Percentiles rank a stretch among this genome's conserved stretches.
phyloP scores from a whole-genome alignment of 129 eudicot species.

The Flaveria linearis region DNA sequence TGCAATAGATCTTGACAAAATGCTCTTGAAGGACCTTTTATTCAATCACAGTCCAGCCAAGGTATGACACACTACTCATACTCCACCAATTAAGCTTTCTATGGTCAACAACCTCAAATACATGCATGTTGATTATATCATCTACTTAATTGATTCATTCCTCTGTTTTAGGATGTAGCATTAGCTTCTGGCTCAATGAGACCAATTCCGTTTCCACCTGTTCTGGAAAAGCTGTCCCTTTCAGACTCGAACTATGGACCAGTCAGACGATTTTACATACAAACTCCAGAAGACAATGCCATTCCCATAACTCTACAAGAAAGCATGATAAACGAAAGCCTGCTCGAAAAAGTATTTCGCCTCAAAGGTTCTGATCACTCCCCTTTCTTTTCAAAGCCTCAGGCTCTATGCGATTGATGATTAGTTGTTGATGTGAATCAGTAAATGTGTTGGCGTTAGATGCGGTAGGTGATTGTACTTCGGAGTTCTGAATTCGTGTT shows the following conservation, averaged over 20 bases:
- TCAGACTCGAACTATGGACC: conserved; percentile 70
- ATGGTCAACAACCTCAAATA: background rate
- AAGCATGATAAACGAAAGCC: conserved; percentile 58
- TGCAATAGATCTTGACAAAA: conserved; percentile 85
- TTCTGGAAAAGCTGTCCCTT: conserved; percentile 78
- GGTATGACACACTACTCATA: conserved; percentile 41
- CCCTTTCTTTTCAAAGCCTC: conserved; percentile 96
- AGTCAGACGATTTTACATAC: conserved; percentile 79
- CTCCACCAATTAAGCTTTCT: background rate
- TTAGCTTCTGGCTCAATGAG: conserved; percentile 94
- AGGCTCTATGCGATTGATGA: conserved; percentile 61
- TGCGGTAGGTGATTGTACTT: too few relatives aligned
- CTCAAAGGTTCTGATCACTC: conserved; percentile 96
- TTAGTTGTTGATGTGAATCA: conserved; percentile 7
- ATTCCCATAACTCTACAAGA: conserved; percentile 65
- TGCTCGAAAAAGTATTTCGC: conserved; percentile 77
- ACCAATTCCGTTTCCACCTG: conserved; percentile 88
- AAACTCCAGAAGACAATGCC: conserved; percentile 87
- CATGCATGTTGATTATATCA: background rate
- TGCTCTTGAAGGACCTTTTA: conserved; percentile 71
- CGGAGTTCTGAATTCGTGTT: too few relatives aligned
- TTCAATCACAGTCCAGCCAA: conserved; percentile 95
- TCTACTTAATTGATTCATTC: background rate
- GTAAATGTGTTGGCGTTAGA: conserved; percentile 17
- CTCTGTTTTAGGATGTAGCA: conserved; percentile 71